These are phyloP conservation scores for Ceraceosorus guamensis DNA, from an alignment of 1,284 basidiomycete species.

Conservation along the genomic window DNA sequence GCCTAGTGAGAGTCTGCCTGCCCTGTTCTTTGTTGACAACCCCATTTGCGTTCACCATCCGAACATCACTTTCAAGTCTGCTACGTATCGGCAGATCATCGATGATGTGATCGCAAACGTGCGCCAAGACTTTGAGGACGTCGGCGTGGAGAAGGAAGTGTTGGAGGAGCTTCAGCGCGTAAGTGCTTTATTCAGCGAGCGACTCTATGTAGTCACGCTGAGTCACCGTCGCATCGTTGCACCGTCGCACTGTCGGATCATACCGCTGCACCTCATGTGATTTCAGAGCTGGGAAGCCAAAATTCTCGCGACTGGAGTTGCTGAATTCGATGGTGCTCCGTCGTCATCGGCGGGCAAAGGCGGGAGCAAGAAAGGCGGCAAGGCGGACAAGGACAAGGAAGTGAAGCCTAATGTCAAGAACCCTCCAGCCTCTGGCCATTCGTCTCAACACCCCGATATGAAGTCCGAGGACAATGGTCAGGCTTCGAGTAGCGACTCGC, in stretches of 20 bases:
- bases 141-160: slow-evolving; percentile 85
- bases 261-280: neutral
- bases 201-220: neutral
- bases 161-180: slow-evolving; percentile 79
- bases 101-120: slow-evolving; percentile 87
- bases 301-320: slow-evolving; percentile 82
- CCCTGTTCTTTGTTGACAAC: neutral
- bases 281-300: slow-evolving; percentile 86
- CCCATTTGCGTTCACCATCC: neutral
- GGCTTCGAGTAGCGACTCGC: neutral
- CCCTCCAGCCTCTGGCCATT: neutral
- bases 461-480: neutral
- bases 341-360: slow-evolving; percentile 14
- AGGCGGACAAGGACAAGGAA: slow-evolving; percentile 22
- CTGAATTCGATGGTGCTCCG: slow-evolving; percentile 71
- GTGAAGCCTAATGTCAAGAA: neutral
- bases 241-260: slow-evolving; percentile 2
- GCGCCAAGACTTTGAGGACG: slow-evolving; percentile 92
- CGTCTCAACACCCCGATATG: too few species aligned
- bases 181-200: slow-evolving; percentile 50
- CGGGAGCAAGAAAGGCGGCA: slow-evolving; percentile 6
- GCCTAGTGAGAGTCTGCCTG: neutral
- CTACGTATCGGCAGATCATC: slow-evolving; percentile 85
- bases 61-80: slow-evolving; percentile 58
- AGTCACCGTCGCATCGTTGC: slow-evolving; percentile 7